Evolutionary conservation across 1,139 yeast species (phyloP).

Genomic region (Meyerozyma elateridarum): DNA sequence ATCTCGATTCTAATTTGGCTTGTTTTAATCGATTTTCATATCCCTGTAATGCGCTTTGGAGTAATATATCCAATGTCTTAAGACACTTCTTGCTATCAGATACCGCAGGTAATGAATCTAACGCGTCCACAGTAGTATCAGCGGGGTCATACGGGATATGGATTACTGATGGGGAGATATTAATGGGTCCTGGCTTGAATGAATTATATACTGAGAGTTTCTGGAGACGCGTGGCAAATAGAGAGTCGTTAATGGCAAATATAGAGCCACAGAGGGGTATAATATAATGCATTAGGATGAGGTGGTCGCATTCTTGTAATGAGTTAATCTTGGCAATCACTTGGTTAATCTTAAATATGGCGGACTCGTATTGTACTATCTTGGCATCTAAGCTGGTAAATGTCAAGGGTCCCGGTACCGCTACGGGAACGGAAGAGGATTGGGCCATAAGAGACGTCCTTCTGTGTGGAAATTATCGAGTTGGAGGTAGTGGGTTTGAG

Average conservation of each 20-base stretch:
- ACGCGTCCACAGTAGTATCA: slow-evolving; percentile 9
- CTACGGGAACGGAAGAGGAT: too few species aligned
- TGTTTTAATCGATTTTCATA: slow-evolving; percentile 10
- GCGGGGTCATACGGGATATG: slow-evolving; percentile 13
- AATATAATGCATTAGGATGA: slow-evolving; percentile 9
- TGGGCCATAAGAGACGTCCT: too few species aligned
- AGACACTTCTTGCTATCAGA: slow-evolving; percentile 8
- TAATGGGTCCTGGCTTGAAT: slow-evolving; percentile 8
- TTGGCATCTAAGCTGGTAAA: slow-evolving; percentile 28
- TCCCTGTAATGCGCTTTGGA: slow-evolving; percentile 11
- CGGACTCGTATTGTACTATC: slow-evolving; percentile 38
- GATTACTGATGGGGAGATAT: slow-evolving; percentile 10
- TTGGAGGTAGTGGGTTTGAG: too few species aligned
- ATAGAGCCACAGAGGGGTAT: slow-evolving; percentile 12
- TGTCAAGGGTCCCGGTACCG: slow-evolving; percentile 3
- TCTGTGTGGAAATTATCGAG: too few species aligned
- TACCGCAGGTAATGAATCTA: slow-evolving; percentile 9
- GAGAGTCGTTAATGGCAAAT: slow-evolving; percentile 12
- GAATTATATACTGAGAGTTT: slow-evolving; percentile 11
- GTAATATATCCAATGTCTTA: slow-evolving; percentile 8
- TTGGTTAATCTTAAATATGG: slow-evolving; percentile 28
- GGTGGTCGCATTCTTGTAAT: slow-evolving; percentile 6
- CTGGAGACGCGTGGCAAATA: slow-evolving; percentile 9
- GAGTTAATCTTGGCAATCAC: slow-evolving; percentile 18
- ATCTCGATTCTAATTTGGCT: slow-evolving; percentile 10